Evolutionary conservation across 345 rosid species (phyloP), one percentile per base, ranked within the genome.

Genomic region (Brassica cretica): DNA sequence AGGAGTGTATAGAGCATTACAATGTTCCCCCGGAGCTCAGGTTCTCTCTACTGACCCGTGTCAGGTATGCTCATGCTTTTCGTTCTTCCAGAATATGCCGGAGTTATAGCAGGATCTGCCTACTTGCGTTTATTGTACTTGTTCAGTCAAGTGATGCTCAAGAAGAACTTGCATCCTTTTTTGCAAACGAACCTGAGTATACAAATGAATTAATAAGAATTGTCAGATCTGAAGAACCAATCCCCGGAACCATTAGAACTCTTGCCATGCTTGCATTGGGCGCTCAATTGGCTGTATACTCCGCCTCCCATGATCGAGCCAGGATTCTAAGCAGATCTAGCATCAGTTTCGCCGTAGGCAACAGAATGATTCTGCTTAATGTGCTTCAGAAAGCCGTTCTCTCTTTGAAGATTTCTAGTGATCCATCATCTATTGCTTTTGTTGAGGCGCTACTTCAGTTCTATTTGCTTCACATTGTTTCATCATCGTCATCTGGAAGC

Each of bases 241-340:
- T 90, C 77, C 92, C 93, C 61, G 97, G 98, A 68, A 84, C 85
- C 63, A 89, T 89, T 74, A 89, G 96, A 83, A 92, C 97, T 44
- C 96, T 92, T 78, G 91, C 97, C 39, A 92, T 94, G 98, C 91
- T 86, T 81, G 95, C 98, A 27, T 81, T 94, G 84, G 95, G 95
- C 71, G 97, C 97, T 33, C 98, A 94, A 68, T 83, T 94, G 74
- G 98, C 97, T 84, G 95, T 95, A 73, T 92, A 92, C 82, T 87
- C 96, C 24, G 91, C 95, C 49, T 92, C 98, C 72, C 96, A 89
- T 87, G 98, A 92, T 62, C 88, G 98, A 49, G 97, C 98, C 27
- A 86, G 97, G 24, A 88, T 94, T 72, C 81, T 94, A 79, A 94
- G 97, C 66, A 97, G 98, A 76, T 88, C 98, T 65, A 91, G 90